phyloP scores from a whole-genome alignment of 345 rosid genomes.

The Chamaenerion angustifolium region DNA sequence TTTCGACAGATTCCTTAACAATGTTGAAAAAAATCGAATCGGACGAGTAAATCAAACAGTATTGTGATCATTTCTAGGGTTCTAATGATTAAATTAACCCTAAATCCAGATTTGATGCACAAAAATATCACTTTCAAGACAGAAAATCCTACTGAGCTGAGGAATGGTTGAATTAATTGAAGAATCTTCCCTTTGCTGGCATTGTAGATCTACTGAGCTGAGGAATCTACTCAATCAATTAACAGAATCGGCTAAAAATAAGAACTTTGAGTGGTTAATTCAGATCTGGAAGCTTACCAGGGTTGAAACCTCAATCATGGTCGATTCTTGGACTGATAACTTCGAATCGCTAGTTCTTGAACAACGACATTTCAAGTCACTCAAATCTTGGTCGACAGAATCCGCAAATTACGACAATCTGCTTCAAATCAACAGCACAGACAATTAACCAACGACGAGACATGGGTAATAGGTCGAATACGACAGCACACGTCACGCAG shows the following conservation, averaged over 20 bases:
- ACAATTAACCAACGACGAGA: not conserved
- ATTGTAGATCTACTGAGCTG: conserved; percentile 1
- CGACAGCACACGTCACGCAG: not conserved
- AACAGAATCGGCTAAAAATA: not conserved
- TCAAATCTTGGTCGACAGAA: conserved; percentile 2
- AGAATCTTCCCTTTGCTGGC: not conserved
- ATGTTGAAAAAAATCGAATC: too few relatives aligned
- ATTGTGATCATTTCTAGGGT: too few relatives aligned
- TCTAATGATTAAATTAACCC: too few relatives aligned
- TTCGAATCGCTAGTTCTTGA: not conserved
- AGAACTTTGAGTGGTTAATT: conserved; percentile 9
- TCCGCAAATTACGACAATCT: conserved; percentile 1
- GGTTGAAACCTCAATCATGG: conserved; percentile 22
- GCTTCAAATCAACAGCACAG: not conserved
- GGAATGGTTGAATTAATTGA: not conserved
- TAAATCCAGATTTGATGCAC: too few relatives aligned
- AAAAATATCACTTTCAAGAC: not conserved
- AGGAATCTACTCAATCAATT: not conserved
- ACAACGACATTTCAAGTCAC: not conserved
- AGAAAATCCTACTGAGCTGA: not conserved
- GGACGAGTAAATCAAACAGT: too few relatives aligned
- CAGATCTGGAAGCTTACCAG: conserved; percentile 64
- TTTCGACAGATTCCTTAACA: too few relatives aligned
- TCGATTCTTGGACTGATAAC: not conserved
- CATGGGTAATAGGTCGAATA: not conserved